These are phyloP conservation scores for Aspergillus leporis DNA, from an alignment of 495 filamentous ascomycete species.

Conservation along the genomic window DNA sequence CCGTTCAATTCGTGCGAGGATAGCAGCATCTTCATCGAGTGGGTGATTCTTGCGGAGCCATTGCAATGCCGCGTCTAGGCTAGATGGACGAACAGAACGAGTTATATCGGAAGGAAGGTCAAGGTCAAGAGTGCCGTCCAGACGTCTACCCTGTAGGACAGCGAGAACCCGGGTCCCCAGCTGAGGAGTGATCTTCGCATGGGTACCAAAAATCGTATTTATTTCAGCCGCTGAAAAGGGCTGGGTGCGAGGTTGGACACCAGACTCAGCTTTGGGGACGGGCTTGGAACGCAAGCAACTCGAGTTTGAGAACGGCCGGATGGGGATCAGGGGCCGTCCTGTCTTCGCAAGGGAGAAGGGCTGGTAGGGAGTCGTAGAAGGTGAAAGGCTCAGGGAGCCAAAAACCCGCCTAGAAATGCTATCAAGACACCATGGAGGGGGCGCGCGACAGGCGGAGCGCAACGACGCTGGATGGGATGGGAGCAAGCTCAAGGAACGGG, in stretches of 20 bases:
- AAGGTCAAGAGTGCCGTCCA: conserved; percentile 71
- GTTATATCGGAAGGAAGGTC: conserved; percentile 43
- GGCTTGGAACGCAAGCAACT: conserved; percentile 14
- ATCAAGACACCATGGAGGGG: conserved; percentile 22
- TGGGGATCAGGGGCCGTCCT: conserved; percentile 6
- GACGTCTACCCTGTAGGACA: conserved; percentile 71
- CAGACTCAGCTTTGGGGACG: conserved; percentile 20
- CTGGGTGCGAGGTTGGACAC: conserved; percentile 21
- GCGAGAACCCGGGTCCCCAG: conserved; percentile 65
- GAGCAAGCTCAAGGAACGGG: conserved; percentile 33
- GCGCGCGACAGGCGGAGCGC: conserved; percentile 25
- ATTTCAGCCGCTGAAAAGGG: conserved; percentile 55
- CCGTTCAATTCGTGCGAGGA: conserved; percentile 60
- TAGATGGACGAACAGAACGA: conserved; percentile 37
- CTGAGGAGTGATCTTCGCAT: conserved; percentile 39
- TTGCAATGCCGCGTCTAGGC: conserved; percentile 53
- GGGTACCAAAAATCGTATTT: conserved; percentile 59
- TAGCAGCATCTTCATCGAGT: conserved; percentile 72
- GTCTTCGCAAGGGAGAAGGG: background rate
- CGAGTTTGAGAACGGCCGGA: conserved; percentile 29
- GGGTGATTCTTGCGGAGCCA: conserved; percentile 70
- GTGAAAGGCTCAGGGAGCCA: conserved; percentile 11
- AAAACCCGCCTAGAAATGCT: conserved; percentile 21
- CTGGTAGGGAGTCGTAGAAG: background rate
- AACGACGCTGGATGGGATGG: conserved; percentile 16